These are phyloP conservation scores for Raffaelea albimanens DNA, from an alignment of 2,329 filamentous ascomycete species.

Conservation along the genomic window DNA sequence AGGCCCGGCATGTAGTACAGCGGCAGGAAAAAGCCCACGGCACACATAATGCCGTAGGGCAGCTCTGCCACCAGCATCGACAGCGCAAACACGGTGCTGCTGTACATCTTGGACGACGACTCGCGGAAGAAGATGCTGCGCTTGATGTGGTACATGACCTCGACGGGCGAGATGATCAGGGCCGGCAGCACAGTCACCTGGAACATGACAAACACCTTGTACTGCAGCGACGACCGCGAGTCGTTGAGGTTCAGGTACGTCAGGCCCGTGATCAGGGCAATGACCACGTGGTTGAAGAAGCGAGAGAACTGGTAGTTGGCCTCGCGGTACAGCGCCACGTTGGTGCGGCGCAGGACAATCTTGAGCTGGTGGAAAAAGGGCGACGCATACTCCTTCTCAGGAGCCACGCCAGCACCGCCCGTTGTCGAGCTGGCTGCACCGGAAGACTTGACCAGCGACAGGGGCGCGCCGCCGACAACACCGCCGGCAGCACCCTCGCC, in stretches of 20 bases:
- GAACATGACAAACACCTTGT: slow-evolving; percentile 85
- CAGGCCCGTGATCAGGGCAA: slow-evolving; percentile 69
- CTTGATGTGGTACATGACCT: slow-evolving; percentile 73
- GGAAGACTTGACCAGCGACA: slow-evolving; percentile 13
- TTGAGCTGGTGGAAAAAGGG: slow-evolving; percentile 71
- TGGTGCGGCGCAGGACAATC: slow-evolving; percentile 62
- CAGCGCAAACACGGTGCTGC: slow-evolving; percentile 65
- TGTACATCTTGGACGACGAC: slow-evolving; percentile 78
- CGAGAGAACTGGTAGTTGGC: slow-evolving; percentile 86
- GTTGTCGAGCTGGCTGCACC: slow-evolving; percentile 31
- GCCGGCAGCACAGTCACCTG: slow-evolving; percentile 78
- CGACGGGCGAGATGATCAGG: slow-evolving; percentile 73
- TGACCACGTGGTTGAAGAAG: slow-evolving; percentile 73
- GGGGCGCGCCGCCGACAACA: neutral
- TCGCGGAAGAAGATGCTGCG: slow-evolving; percentile 81
- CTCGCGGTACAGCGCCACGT: slow-evolving; percentile 73
- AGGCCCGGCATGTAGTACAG: slow-evolving; percentile 81
- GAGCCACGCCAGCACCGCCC: slow-evolving; percentile 19
- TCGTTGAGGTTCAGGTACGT: slow-evolving; percentile 71
- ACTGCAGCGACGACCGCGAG: slow-evolving; percentile 67
- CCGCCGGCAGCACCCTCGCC: neutral
- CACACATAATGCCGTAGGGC: slow-evolving; percentile 74
- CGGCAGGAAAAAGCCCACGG: slow-evolving; percentile 71
- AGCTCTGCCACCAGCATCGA: slow-evolving; percentile 76
- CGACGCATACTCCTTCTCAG: slow-evolving; percentile 73